Evolutionary conservation across 768 basidiomycete genomes (phyloP).

Genomic region (Russula sp.): DNA sequence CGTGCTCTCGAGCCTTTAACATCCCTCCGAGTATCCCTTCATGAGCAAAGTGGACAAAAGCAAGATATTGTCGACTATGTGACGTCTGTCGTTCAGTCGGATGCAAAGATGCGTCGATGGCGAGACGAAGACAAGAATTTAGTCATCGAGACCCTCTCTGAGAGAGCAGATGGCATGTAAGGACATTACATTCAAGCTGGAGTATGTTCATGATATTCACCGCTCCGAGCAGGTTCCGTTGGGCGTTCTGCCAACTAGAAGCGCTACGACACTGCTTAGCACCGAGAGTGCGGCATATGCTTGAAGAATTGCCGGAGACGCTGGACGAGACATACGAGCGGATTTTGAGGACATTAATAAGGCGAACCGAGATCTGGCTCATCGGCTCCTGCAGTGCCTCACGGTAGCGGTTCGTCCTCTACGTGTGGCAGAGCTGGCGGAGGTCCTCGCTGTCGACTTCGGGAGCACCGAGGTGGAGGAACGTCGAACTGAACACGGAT

Average conservation of each 20-base stretch:
- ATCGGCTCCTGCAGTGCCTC: slow-evolving; percentile 3
- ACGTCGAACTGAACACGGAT: neutral
- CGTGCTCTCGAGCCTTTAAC: neutral
- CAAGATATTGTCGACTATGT: slow-evolving; percentile 1
- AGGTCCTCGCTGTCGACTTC: slow-evolving; percentile 4
- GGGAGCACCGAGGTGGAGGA: neutral
- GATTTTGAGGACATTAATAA: slow-evolving; percentile 3
- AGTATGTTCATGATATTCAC: neutral
- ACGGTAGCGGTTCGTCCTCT: neutral
- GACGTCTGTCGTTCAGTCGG: neutral
- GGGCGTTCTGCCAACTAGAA: slow-evolving; percentile 8
- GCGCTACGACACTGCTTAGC: slow-evolving; percentile 1
- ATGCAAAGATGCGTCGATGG: neutral
- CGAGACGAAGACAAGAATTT: neutral
- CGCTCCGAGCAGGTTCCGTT: neutral
- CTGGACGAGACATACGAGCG: slow-evolving; percentile 10
- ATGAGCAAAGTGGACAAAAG: slow-evolving; percentile 8
- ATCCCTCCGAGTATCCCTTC: neutral
- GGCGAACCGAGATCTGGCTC: neutral
- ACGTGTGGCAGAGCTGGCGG: neutral
- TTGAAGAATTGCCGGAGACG: neutral
- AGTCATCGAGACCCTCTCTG: neutral
- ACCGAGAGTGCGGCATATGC: neutral
- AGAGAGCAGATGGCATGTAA: slow-evolving; percentile 10
- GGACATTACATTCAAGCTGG: neutral